Percentiles rank a stretch among this genome's conserved stretches.
Evolutionary conservation across 441 rosid genomes (phyloP).

Genomic region (Aleurites moluccanus): DNA sequence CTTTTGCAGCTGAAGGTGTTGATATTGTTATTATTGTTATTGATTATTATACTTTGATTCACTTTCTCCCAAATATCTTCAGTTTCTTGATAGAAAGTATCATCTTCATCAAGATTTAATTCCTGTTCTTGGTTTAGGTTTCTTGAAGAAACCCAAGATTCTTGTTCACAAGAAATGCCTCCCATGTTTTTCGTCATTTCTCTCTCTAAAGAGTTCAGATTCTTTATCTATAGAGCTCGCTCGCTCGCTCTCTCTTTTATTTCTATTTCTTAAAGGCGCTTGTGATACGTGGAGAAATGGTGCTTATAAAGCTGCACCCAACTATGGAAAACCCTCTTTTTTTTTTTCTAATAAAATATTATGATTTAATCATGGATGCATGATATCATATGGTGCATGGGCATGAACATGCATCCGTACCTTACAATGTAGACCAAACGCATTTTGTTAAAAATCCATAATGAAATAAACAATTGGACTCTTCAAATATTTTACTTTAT

Average conservation of each 20-base stretch:
- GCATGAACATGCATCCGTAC: too few species aligned
- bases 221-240: not conserved
- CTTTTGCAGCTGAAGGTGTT: conserved; percentile 16
- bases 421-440: too few species aligned
- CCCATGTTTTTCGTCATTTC: not conserved
- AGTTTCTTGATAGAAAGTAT: conserved; percentile 26
- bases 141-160: conserved; percentile 20
- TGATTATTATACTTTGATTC: not conserved
- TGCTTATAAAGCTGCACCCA: conserved; percentile 45
- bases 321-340: not conserved
- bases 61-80: conserved; percentile 27
- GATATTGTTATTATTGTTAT: not conserved
- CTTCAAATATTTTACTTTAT: too few species aligned
- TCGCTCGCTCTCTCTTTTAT: too few species aligned
- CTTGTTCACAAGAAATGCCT: conserved; percentile 14
- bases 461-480: too few species aligned
- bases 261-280: not conserved
- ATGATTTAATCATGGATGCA: too few species aligned
- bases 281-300: conserved; percentile 3
- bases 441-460: too few species aligned
- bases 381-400: too few species aligned
- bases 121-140: not conserved
- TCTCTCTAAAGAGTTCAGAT: not conserved
- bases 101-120: conserved; percentile 19
- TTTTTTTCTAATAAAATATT: too few species aligned